These are phyloP conservation scores for Lichenothelia convexa DNA, from an alignment of 495 filamentous ascomycete genomes.

Conservation along the genomic window DNA sequence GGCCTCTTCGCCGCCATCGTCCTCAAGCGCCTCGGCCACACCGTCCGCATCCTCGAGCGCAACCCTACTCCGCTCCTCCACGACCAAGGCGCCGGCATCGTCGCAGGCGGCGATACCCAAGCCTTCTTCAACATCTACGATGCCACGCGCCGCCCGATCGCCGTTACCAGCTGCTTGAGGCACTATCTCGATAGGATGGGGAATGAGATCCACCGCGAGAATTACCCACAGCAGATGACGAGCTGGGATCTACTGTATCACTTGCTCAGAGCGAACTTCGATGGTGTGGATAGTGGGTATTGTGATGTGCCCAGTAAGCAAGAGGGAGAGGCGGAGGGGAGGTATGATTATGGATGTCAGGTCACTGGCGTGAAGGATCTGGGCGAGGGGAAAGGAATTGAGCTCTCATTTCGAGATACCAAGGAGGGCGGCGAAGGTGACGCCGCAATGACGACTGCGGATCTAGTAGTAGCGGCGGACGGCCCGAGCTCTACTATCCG, in stretches of 20 bases:
- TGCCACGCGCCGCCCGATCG: slow-evolving; percentile 15
- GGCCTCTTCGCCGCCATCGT: slow-evolving; percentile 13
- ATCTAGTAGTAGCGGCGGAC: slow-evolving; percentile 36
- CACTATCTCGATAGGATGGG: slow-evolving; percentile 29
- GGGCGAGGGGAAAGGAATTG: slow-evolving; percentile 20
- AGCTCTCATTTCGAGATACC: slow-evolving; percentile 22
- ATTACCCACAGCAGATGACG: slow-evolving; percentile 28
- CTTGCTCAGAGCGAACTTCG: slow-evolving; percentile 35
- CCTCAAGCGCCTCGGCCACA: slow-evolving; percentile 19
- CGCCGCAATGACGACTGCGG: slow-evolving; percentile 21
- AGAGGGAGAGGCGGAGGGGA: slow-evolving; percentile 23
- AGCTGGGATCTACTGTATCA: slow-evolving; percentile 39
- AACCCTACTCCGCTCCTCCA: slow-evolving; percentile 27
- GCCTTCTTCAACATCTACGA: slow-evolving; percentile 22
- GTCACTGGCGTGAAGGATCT: slow-evolving; percentile 28
- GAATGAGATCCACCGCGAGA: slow-evolving; percentile 23
- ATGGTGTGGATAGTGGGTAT: slow-evolving; percentile 30
- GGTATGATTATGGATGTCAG: slow-evolving; percentile 27
- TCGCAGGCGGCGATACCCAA: slow-evolving; percentile 22
- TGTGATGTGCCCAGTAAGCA: slow-evolving; percentile 20
- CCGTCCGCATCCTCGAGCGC: slow-evolving; percentile 35
- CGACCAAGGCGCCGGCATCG: slow-evolving; percentile 39
- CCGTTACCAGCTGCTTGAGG: slow-evolving; percentile 19
- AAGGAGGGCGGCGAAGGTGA: no score
- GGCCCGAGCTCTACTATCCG: slow-evolving; percentile 36